A percentile compares a stretch with the other conserved stretches of the same genome.
Conservation (phyloP, 495 filamentous ascomycete genomes). For the Penicillium paradoxum region DNA sequence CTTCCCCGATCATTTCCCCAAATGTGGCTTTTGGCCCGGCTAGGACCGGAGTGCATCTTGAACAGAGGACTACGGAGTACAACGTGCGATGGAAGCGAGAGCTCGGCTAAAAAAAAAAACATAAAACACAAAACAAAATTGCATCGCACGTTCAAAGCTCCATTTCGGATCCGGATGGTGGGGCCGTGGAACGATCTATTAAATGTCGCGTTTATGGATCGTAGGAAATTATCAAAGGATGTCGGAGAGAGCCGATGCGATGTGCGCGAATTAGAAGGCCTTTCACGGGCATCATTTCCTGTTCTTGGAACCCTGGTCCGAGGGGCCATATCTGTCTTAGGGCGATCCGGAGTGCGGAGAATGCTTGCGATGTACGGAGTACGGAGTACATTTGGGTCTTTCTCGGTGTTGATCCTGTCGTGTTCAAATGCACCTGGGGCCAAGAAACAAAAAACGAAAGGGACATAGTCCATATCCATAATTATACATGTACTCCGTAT, state of each 20-base stretch:
- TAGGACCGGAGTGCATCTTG: background rate
- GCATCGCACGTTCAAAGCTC: constrained; percentile 14
- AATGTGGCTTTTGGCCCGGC: background rate
- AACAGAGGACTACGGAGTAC: too few species aligned
- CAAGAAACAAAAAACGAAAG: too few species aligned
- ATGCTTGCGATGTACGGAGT: background rate
- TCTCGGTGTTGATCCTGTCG: too few species aligned
- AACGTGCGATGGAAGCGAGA: background rate
- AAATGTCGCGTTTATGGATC: background rate
- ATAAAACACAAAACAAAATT: too few species aligned
- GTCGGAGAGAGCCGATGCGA: background rate
- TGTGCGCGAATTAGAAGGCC: background rate
- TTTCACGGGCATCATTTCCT: constrained; percentile 5
- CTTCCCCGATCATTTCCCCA: background rate
- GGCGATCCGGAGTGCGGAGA: constrained; percentile 16
- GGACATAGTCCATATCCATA: too few species aligned
- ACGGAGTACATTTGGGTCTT: too few species aligned
- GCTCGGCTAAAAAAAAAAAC: constrained; percentile 3
- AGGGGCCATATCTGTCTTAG: constrained; percentile 2
- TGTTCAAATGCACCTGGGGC: too few species aligned
- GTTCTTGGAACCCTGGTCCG: constrained; percentile 5
- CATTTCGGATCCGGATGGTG: constrained; percentile 31
- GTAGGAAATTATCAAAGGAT: background rate
- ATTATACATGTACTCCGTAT: too few species aligned
- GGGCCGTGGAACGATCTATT: constrained; percentile 22